Evolutionary conservation across 768 basidiomycete species (phyloP).

Genomic region (Mycena latifolia): DNA sequence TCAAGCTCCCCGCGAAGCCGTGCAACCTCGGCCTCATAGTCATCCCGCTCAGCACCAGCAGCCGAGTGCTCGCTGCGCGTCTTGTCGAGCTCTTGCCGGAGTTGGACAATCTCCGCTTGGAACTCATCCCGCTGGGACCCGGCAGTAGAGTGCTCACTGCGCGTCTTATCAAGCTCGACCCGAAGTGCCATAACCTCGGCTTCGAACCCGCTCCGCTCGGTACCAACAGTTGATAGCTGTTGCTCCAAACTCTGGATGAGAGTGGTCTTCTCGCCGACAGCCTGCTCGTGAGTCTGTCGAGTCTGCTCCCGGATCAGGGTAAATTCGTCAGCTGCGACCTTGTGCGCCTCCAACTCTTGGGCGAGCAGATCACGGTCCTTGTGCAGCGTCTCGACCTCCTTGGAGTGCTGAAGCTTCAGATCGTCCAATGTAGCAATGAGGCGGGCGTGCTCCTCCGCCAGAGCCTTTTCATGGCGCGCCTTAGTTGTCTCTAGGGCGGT

Average conservation of each 20-base stretch:
- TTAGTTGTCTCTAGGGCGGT: slow-evolving; percentile 51
- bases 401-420: slow-evolving; percentile 60
- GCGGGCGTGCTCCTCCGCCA: slow-evolving; percentile 62
- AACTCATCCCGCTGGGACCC: slow-evolving; percentile 60
- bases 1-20: slow-evolving; percentile 71
- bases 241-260: slow-evolving; percentile 62
- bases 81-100: slow-evolving; percentile 71
- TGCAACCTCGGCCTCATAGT: slow-evolving; percentile 61
- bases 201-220: slow-evolving; percentile 58
- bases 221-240: slow-evolving; percentile 60
- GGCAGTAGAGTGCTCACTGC: slow-evolving; percentile 64
- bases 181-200: slow-evolving; percentile 64
- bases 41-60: slow-evolving; percentile 59
- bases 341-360: slow-evolving; percentile 73
- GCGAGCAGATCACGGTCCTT: slow-evolving; percentile 63
- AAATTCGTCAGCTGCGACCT: slow-evolving; percentile 64
- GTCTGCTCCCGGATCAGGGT: slow-evolving; percentile 58
- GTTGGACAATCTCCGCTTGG: slow-evolving; percentile 58
- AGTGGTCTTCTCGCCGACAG: slow-evolving; percentile 63
- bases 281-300: slow-evolving; percentile 57
- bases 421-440: slow-evolving; percentile 61
- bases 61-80: slow-evolving; percentile 50
- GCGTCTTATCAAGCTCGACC: slow-evolving; percentile 69
- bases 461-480: slow-evolving; percentile 49
- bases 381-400: slow-evolving; percentile 60